These are phyloP conservation scores for Ceratobasidium sp. DNA, from an alignment of 1,284 basidiomycete genomes.

Conservation along the genomic window DNA sequence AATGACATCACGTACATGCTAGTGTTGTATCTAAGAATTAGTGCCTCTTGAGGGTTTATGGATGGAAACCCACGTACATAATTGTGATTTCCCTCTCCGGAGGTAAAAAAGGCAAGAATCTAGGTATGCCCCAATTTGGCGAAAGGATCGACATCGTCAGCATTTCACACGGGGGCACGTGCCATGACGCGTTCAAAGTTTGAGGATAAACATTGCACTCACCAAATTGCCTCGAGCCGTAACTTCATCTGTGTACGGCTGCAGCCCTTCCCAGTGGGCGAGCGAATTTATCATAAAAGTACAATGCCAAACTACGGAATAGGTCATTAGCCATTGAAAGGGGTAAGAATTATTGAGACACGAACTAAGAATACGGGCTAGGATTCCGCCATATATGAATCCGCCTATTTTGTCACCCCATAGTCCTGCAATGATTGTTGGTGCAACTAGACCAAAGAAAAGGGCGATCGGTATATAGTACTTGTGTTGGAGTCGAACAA, in stretches of 20 bases:
- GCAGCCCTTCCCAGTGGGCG: slow-evolving; percentile 83
- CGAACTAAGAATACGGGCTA: slow-evolving; percentile 71
- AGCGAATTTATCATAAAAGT: slow-evolving; percentile 87
- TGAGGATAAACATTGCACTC: slow-evolving; percentile 50
- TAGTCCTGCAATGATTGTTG: slow-evolving; percentile 66
- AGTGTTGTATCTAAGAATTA: not conserved
- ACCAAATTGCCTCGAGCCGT: slow-evolving; percentile 81
- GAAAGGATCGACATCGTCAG: slow-evolving; percentile 17
- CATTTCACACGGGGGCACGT: slow-evolving; percentile 13
- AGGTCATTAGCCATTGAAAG: slow-evolving; percentile 28
- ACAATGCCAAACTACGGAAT: slow-evolving; percentile 75
- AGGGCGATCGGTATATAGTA: slow-evolving; percentile 77
- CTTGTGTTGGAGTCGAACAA: slow-evolving; percentile 80
- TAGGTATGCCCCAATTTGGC: slow-evolving; percentile 53
- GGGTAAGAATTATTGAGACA: slow-evolving; percentile 41
- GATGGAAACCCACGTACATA: slow-evolving; percentile 66
- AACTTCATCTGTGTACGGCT: slow-evolving; percentile 83
- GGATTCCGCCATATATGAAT: slow-evolving; percentile 77
- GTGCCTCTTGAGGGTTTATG: slow-evolving; percentile 14
- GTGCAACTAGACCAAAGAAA: slow-evolving; percentile 71
- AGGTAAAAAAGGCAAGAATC: slow-evolving; percentile 78
- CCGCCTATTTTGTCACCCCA: slow-evolving; percentile 76
- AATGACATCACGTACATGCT: slow-evolving; percentile 56
- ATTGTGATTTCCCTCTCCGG: slow-evolving; percentile 85
- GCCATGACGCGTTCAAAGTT: slow-evolving; percentile 6